Evolutionary conservation across 345 rosid species (phyloP).

Genomic region (Arabidopsis thaliana): DNA sequence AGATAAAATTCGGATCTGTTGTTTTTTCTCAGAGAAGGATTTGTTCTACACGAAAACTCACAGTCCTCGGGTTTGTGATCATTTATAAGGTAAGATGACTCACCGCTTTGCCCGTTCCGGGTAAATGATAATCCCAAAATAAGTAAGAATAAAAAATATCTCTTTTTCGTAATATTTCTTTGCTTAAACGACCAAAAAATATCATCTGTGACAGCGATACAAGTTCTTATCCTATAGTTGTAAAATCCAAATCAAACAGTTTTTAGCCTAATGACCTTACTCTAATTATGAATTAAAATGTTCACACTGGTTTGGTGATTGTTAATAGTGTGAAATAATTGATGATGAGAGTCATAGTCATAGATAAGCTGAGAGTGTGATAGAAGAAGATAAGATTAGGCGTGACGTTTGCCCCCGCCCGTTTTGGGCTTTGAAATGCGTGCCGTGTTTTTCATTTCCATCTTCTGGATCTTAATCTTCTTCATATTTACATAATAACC

Average conservation of each 20-base stretch:
- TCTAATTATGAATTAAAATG: not conserved
- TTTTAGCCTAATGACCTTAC: conserved; percentile 1
- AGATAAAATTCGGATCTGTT: conserved; percentile 15
- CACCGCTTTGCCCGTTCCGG: conserved; percentile 20
- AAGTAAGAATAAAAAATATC: not conserved
- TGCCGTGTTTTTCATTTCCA: conserved; percentile 38
- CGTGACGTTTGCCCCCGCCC: conserved; percentile 42
- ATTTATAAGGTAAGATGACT: conserved; percentile 32
- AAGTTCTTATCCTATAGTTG: not conserved
- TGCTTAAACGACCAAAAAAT: conserved; percentile 1
- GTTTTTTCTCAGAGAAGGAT: conserved; percentile 4
- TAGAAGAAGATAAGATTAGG: conserved; percentile 37
- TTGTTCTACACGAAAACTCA: conserved; percentile 36
- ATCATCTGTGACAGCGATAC: not conserved
- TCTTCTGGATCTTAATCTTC: not conserved
- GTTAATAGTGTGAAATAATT: not conserved
- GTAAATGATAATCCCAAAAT: conserved; percentile 10
- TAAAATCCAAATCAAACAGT: conserved; percentile 11
- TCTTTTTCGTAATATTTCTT: not conserved
- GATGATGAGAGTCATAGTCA: not conserved
- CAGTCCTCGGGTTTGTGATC: conserved; percentile 1
- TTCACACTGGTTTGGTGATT: not conserved
- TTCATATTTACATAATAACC: not conserved
- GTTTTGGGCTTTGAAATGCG: conserved; percentile 39
- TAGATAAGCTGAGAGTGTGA: not conserved